Conservation (phyloP, 169 alveolate species). For the Babesia divergens region DNA sequence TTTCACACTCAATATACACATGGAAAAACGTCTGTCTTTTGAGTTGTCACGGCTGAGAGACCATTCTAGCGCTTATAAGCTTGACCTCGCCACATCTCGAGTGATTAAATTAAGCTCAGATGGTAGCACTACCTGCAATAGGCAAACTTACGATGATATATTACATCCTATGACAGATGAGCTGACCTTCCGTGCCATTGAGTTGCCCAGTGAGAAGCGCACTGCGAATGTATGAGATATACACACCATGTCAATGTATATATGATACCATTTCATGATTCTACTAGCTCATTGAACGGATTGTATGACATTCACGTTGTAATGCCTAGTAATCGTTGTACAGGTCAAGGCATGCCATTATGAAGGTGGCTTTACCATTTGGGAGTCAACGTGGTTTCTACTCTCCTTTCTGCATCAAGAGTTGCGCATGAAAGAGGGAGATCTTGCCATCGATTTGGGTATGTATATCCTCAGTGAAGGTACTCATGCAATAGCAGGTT, state of each 20-base stretch:
- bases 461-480: neutral
- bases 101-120: neutral
- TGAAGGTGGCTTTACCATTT: conserved; percentile 64
- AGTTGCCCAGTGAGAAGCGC: neutral
- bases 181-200: neutral
- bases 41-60: neutral
- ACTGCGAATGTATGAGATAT: neutral
- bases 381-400: conserved; percentile 66
- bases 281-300: neutral
- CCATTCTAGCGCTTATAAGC: neutral
- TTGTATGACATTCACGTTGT: neutral
- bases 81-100: neutral
- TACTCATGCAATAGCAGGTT: conserved; percentile 11
- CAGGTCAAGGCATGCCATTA: conserved; percentile 39
- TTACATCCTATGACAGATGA: neutral
- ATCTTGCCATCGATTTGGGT: conserved; percentile 46
- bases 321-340: neutral
- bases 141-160: neutral
- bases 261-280: neutral
- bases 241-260: neutral
- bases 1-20: neutral
- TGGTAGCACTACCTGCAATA: neutral
- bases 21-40: neutral
- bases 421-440: neutral
- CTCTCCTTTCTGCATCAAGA: conserved; percentile 23